A percentile compares a stretch with the other conserved stretches of the same genome.
phyloP scores from a whole-genome alignment of 495 filamentous ascomycete genomes.

The Neurospora tetrasperma region DNA sequence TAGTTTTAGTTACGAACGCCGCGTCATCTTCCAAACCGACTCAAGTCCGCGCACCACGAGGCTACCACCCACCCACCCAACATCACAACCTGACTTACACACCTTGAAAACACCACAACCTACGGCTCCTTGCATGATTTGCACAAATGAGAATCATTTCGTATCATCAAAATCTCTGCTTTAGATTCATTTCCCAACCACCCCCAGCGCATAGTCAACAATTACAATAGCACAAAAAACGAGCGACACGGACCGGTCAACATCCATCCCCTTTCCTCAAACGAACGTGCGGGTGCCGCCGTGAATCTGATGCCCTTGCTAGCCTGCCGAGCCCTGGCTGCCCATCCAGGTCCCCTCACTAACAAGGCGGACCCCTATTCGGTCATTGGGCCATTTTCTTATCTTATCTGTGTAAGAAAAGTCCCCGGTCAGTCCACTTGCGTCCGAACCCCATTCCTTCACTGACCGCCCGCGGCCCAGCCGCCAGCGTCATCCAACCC shows the following conservation, averaged over 20 bases:
- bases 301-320: background rate
- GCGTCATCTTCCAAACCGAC: background rate
- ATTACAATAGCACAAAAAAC: background rate
- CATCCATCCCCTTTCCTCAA: background rate
- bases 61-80: background rate
- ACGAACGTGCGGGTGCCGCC: background rate
- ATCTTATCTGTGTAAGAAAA: background rate
- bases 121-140: background rate
- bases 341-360: background rate
- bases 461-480: background rate
- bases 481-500: background rate
- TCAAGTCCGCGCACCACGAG: background rate
- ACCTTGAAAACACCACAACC: background rate
- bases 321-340: background rate
- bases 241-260: background rate
- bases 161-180: background rate
- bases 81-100: background rate
- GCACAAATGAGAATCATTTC: background rate
- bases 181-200: background rate
- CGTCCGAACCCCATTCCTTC: background rate
- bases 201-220: background rate
- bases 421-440: background rate
- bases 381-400: background rate
- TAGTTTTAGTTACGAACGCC: background rate
- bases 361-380: background rate